Base-by-base conservation (phyloP, 108 stramenopile species). In the Thalassiosira profunda region DNA sequence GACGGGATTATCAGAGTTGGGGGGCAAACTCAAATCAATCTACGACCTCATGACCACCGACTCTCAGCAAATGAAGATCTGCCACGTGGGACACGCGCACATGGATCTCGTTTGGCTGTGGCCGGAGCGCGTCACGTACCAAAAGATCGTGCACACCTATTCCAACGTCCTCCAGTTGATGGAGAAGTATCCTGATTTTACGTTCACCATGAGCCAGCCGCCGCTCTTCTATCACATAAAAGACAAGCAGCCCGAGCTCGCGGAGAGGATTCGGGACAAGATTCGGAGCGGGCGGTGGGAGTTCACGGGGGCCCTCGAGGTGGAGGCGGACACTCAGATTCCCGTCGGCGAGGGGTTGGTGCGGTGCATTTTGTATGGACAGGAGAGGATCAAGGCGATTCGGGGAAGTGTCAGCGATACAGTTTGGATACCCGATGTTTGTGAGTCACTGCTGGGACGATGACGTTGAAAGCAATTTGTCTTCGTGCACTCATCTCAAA, bases 111-210 rank as follows among this genome's bases (percentile, higher is more conserved):
- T 53, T 7, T 53, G 52, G 52, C 14, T 53, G 4, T 53, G 52
- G 52, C 52, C 52, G 7, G 52, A 53, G 33, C 18, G 52, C 12
- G 52, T 53, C 5, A 53, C 52, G 33, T 53, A 53, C n/a, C 18
- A 53, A 28, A 53, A 53, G 33, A 53, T 53, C 52, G 14, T 53
- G 5, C 52, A 53, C n/a, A 53, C 52, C 52, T 53, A 53, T 53
- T 53, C 52, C 52, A 53, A 53, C n/a, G 52, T 53, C 17, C 14
- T 53, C 14, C 52, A 53, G 33, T 53, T 53, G 52, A 53, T 53
- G 52, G 33, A 53, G 5, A 53, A 20, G 5, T 53, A 53, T 53
- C 52, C 52, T 18, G 17, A 53, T 12, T 53, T 53, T 28, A 53
- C 52, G 12, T 53, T 53, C 20, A 53, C 52, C 52, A 53, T 53